Percentiles rank a stretch among this genome's conserved stretches.
These are phyloP conservation scores for Lichtheimia corymbifera DNA, from an alignment of 371 early-diverging fungal species.

Conservation along the genomic window DNA sequence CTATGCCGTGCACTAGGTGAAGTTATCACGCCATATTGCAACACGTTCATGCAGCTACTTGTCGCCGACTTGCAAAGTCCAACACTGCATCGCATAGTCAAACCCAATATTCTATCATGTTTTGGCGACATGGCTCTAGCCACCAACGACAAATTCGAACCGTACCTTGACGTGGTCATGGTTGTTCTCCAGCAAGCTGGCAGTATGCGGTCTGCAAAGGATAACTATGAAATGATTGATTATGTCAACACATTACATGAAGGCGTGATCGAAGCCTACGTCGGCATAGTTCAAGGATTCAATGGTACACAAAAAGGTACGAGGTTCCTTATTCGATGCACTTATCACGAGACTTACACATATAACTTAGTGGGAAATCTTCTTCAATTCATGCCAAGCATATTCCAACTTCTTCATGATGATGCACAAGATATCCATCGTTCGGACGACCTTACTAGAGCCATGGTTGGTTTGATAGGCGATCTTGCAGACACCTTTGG, in stretches of 20 bases:
- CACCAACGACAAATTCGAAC: constrained; percentile 85
- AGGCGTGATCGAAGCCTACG: constrained; percentile 91
- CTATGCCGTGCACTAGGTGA: constrained; percentile 86
- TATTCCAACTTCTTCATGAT: constrained; percentile 72
- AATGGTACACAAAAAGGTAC: constrained; percentile 58
- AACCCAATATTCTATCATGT: constrained; percentile 91
- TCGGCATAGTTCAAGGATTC: constrained; percentile 94
- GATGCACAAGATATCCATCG: constrained; percentile 59
- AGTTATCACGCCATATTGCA: constrained; percentile 72
- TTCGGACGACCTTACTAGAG: constrained; percentile 65
- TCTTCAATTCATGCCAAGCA: constrained; percentile 59
- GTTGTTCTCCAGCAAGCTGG: constrained; percentile 81
- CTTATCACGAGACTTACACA: neutral
- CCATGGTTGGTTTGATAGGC: constrained; percentile 83
- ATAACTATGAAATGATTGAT: constrained; percentile 78
- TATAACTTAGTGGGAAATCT: constrained; percentile 29
- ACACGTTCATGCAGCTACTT: constrained; percentile 81
- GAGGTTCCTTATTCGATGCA: constrained; percentile 54
- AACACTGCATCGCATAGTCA: constrained; percentile 79
- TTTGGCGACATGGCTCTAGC: constrained; percentile 98
- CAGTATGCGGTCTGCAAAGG: constrained; percentile 60
- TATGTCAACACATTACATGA: constrained; percentile 83
- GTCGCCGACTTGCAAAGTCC: constrained; percentile 72
- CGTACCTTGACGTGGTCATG: constrained; percentile 82
- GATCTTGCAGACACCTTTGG: constrained; percentile 80